phyloP scores from a whole-genome alignment of 73 alveolate genomes.

The Paramecium pentaurelia region DNA sequence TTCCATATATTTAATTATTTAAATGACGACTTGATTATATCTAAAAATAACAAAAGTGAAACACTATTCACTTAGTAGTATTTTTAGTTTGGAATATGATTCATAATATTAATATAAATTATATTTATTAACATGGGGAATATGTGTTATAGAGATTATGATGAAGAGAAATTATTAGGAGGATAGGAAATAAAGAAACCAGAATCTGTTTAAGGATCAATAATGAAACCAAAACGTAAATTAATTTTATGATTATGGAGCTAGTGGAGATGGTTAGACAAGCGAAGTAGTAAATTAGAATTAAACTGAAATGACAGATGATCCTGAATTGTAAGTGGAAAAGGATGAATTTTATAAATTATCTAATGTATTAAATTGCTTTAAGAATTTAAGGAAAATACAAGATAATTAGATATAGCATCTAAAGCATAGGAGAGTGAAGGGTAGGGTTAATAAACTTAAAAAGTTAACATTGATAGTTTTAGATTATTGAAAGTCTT shows the following conservation, averaged over 20 bases:
- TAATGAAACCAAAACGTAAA: background rate
- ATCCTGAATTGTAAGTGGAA: slow-evolving; percentile 21
- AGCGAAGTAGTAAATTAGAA: background rate
- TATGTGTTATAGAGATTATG: slow-evolving; percentile 15
- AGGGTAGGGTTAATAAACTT: background rate
- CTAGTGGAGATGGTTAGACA: slow-evolving; percentile 17
- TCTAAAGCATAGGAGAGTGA: background rate
- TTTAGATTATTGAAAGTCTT: slow-evolving; percentile 61
- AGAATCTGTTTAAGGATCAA: background rate
- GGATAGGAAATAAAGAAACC: background rate
- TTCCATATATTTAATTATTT: background rate
- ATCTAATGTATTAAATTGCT: background rate
- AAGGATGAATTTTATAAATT: background rate
- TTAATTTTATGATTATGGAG: background rate
- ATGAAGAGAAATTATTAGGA: background rate
- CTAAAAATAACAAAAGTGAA: background rate
- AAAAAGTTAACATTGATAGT: slow-evolving; percentile 36
- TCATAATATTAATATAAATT: background rate
- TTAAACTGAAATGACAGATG: background rate
- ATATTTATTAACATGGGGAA: slow-evolving; percentile 1
- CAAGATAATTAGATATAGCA: background rate
- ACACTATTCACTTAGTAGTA: background rate
- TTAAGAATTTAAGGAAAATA: background rate
- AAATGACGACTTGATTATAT: background rate
- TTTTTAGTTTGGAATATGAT: background rate